These are phyloP conservation scores for Neostapfia colusana DNA, from an alignment of 176 grass and related monocot genomes.

Conservation along the genomic window DNA sequence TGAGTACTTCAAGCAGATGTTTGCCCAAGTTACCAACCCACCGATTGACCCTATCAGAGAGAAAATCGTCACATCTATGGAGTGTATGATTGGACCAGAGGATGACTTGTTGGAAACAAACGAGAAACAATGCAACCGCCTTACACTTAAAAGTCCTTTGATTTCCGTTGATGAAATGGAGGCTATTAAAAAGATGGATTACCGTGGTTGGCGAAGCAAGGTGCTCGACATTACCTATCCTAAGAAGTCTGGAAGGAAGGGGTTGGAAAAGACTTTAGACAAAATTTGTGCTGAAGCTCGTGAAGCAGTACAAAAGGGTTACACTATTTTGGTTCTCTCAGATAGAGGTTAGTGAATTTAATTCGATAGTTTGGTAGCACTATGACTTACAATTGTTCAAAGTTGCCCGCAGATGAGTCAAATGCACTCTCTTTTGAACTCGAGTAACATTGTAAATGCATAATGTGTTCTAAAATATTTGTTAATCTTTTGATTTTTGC, in stretches of 20 bases:
- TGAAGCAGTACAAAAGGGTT: slow-evolving; percentile 73
- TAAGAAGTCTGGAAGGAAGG: slow-evolving; percentile 69
- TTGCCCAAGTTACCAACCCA: slow-evolving; percentile 97
- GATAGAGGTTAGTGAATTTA: slow-evolving; percentile 78
- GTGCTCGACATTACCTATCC: slow-evolving; percentile 88
- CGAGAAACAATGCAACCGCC: slow-evolving; percentile 82
- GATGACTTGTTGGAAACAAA: slow-evolving; percentile 93
- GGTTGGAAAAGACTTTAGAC: slow-evolving; percentile 81
- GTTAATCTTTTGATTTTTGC: background rate
- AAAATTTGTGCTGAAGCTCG: slow-evolving; percentile 84
- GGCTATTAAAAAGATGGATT: slow-evolving; percentile 93
- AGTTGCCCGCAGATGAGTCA: background rate
- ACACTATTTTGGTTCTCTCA: slow-evolving; percentile 89
- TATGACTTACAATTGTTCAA: background rate
- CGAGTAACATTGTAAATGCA: background rate
- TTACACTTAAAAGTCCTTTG: slow-evolving; percentile 76
- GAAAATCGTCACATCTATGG: slow-evolving; percentile 98
- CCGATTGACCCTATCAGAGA: slow-evolving; percentile 97
- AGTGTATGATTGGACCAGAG: slow-evolving; percentile 98
- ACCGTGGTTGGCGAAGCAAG: slow-evolving; percentile 86
- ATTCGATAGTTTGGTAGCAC: background rate
- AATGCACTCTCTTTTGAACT: background rate
- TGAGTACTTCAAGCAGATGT: slow-evolving; percentile 99
- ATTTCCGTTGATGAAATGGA: slow-evolving; percentile 94
- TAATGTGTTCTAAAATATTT: background rate